These are phyloP conservation scores for Stephania yunnanensis DNA, from an alignment of 164 flowering plant genomes.

Conservation along the genomic window DNA sequence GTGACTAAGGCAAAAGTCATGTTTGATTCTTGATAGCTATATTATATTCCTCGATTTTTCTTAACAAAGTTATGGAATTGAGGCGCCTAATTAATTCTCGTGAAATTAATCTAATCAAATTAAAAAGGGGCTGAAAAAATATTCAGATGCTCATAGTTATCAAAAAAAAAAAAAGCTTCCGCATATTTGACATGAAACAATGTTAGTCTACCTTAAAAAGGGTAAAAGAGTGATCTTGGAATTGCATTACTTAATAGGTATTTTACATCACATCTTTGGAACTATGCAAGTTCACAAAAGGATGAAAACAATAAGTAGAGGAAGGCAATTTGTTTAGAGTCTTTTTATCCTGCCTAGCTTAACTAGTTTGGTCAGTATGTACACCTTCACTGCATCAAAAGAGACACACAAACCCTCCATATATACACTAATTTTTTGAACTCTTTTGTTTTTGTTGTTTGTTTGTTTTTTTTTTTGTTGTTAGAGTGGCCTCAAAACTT, in stretches of 20 bases:
- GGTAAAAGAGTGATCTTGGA: not conserved
- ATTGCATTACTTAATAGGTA: not conserved
- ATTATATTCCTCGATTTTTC: too few relatives aligned
- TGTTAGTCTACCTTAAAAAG: too few relatives aligned
- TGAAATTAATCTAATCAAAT: too few relatives aligned
- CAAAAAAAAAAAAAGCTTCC: too few relatives aligned
- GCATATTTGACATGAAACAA: too few relatives aligned
- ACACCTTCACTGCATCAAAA: not conserved
- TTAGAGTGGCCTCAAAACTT: constrained; percentile 26
- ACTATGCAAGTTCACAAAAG: not conserved
- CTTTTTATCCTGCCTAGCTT: not conserved
- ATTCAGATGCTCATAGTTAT: too few relatives aligned
- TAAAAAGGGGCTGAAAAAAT: too few relatives aligned
- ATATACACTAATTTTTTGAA: not conserved
- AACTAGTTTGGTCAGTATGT: not conserved
- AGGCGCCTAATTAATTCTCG: too few relatives aligned
- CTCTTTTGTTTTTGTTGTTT: not conserved
- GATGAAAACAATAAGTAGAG: not conserved
- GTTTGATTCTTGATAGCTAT: too few relatives aligned
- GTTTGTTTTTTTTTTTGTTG: too few relatives aligned
- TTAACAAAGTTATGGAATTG: too few relatives aligned
- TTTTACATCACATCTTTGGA: not conserved
- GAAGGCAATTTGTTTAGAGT: constrained; percentile 1
- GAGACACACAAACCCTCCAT: not conserved
- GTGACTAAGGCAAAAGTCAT: too few relatives aligned